Evolutionary conservation across 371 early-diverging fungal genomes (phyloP).

Genomic region (Mucor indicus): DNA sequence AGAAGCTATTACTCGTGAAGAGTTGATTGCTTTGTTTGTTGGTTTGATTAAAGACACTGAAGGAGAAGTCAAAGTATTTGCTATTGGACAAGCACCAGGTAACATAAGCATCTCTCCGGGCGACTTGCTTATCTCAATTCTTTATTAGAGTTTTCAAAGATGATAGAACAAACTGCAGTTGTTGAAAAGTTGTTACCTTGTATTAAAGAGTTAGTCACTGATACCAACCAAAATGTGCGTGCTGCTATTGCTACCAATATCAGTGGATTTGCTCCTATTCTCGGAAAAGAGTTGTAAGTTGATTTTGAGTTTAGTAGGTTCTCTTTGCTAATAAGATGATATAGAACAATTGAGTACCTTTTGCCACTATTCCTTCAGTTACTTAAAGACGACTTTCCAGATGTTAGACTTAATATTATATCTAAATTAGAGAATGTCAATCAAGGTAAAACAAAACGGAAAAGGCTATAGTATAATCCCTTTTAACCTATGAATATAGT

Average conservation of each 20-base stretch:
- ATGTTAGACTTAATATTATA: conserved; percentile 97
- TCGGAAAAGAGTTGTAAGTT: conserved; percentile 86
- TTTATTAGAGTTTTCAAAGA: conserved; percentile 61
- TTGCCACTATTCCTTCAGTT: conserved; percentile 92
- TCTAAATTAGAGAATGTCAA: conserved; percentile 94
- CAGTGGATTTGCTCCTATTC: conserved; percentile 88
- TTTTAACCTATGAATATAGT: conserved; percentile 40
- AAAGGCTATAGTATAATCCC: neutral
- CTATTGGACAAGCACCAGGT: conserved; percentile 84
- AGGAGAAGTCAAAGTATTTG: conserved; percentile 94
- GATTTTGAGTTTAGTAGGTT: neutral
- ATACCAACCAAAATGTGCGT: conserved; percentile 95
- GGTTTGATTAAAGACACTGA: conserved; percentile 91
- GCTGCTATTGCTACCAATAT: conserved; percentile 94
- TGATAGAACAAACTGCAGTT: conserved; percentile 78
- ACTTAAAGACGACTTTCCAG: conserved; percentile 95
- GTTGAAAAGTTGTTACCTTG: conserved; percentile 84
- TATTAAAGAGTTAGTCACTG: conserved; percentile 90
- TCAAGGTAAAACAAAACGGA: conserved; percentile 47
- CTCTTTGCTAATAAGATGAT: no score
- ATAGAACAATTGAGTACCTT: conserved; percentile 89
- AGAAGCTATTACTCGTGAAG: conserved; percentile 36
- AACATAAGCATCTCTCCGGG: conserved; percentile 8
- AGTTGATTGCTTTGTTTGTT: conserved; percentile 46
- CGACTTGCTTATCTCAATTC: neutral